Base-by-base conservation (phyloP, 1,284 basidiomycete genomes). In the Ustilago sp. region DNA sequence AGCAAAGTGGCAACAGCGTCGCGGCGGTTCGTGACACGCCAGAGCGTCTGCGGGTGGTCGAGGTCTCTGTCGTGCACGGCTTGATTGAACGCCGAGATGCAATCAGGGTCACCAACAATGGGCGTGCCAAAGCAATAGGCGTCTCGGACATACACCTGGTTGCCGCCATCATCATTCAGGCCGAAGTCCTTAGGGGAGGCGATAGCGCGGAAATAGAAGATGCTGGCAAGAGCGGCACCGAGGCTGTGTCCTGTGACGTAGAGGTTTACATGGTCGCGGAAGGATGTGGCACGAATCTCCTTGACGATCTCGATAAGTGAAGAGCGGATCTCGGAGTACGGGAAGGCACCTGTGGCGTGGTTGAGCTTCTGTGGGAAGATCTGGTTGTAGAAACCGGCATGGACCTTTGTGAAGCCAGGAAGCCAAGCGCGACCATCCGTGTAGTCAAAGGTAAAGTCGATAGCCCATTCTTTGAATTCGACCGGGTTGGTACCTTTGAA, bases 391-490 rank as follows among this genome's bases (percentile, higher is more conserved):
- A 79, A 79, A 39, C 77, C 77, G 17, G 59, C 61, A 28, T 77
- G 77, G 13, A 69, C 68, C 56, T 74, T 77, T 48, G 63, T 62
- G 63, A 58, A 79, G 15, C 74, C 68, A 2, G 74, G 74, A 15
- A 79, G 55, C 75, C 74, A 79, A 34, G n/a, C 63, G 32, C 69
- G 68, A 19, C 69, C 72, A 36, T 75, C 73, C 8, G 64, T 67
- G 48, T 77, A 79, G 55, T 68, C 52, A 43, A 72, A 74, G 35
- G 83, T 85, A 34, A 87, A 80, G 61, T 87, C 86, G 41, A 83
- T 74, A 32, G 82, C 70, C 86, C 86, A 87, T 60, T 87, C 87
- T 19, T 70, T 76, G 72, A 87, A 87, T 64, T 86, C 85, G 39
- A 78, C 78, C 19, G 86, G 86, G 39, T 80, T 77, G 11, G 87